These are phyloP conservation scores for Sanghuangporus weigelae DNA, from an alignment of 1,284 basidiomycete genomes.

Conservation along the genomic window DNA sequence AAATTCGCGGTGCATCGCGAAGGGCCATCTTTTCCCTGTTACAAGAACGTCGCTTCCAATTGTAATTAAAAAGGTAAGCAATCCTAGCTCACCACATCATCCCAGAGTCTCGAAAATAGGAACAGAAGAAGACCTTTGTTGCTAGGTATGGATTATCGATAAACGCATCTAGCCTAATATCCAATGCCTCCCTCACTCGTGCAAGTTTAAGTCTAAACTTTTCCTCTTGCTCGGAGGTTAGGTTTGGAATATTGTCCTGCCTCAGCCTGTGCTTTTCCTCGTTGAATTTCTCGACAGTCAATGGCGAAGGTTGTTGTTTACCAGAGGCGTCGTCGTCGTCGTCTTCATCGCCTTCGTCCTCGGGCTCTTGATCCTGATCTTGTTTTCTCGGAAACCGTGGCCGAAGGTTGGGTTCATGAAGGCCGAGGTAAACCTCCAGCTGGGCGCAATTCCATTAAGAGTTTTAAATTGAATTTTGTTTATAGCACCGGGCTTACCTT, in stretches of 20 bases:
- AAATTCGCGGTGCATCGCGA: slow-evolving; percentile 45
- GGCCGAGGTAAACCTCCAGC: slow-evolving; percentile 53
- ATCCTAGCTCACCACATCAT: slow-evolving; percentile 49
- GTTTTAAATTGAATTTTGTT: neutral
- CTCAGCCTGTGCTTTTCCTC: slow-evolving; percentile 19
- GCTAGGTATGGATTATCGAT: slow-evolving; percentile 49
- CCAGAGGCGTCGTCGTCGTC: slow-evolving; percentile 25
- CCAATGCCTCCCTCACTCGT: slow-evolving; percentile 35
- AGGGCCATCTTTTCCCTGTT: slow-evolving; percentile 24
- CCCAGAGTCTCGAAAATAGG: slow-evolving; percentile 56
- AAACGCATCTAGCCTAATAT: slow-evolving; percentile 40
- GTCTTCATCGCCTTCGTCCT: slow-evolving; percentile 29
- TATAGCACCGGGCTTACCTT: slow-evolving; percentile 37
- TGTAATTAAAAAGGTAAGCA: slow-evolving; percentile 22
- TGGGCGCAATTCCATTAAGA: slow-evolving; percentile 24
- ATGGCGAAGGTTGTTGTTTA: slow-evolving; percentile 10
- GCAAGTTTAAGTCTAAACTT: neutral
- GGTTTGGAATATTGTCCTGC: neutral
- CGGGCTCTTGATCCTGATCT: slow-evolving; percentile 6
- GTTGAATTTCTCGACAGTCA: slow-evolving; percentile 7
- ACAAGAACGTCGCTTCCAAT: slow-evolving; percentile 1
- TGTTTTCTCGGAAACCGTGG: neutral
- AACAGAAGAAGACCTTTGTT: slow-evolving; percentile 58
- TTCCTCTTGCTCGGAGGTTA: slow-evolving; percentile 1
- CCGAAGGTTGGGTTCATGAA: slow-evolving; percentile 22